These are phyloP conservation scores for Globisporangium yorkense DNA, from an alignment of 352 stramenopile genomes.

Conservation along the genomic window DNA sequence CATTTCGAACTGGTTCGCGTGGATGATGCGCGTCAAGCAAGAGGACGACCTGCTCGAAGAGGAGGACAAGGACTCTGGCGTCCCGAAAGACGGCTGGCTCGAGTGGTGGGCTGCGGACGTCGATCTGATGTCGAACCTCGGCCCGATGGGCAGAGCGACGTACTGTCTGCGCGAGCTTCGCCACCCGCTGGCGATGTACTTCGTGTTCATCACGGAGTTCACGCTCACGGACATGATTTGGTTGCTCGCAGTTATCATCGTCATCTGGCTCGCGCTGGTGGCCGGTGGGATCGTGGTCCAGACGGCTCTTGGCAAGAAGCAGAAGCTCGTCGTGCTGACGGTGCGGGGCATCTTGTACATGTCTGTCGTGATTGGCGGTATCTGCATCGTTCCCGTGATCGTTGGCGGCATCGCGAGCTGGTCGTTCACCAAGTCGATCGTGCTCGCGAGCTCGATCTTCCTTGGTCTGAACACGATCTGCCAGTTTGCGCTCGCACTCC, in stretches of 20 bases:
- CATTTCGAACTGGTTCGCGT: conserved; percentile 75
- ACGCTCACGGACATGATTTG: conserved; percentile 32
- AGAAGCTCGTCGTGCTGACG: conserved; percentile 49
- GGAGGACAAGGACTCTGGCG: conserved; percentile 25
- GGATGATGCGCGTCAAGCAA: conserved; percentile 74
- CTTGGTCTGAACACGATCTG: conserved; percentile 66
- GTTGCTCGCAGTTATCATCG: conserved; percentile 42
- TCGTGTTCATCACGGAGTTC: conserved; percentile 75
- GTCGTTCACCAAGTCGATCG: conserved; percentile 59
- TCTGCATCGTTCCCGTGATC: conserved; percentile 46
- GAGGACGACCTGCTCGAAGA: conserved; percentile 24
- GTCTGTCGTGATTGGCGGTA: conserved; percentile 51
- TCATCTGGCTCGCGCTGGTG: conserved; percentile 47
- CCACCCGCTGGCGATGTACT: conserved; percentile 77
- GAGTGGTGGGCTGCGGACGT: conserved; percentile 72
- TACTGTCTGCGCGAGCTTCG: conserved; percentile 78
- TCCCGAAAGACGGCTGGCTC: conserved; percentile 63
- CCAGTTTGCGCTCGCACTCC: conserved; percentile 64
- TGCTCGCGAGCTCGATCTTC: conserved; percentile 60
- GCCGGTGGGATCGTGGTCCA: conserved; percentile 41
- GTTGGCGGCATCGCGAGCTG: conserved; percentile 50
- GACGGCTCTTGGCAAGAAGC: conserved; percentile 41
- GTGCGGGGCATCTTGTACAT: conserved; percentile 74
- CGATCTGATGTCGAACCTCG: conserved; percentile 63
- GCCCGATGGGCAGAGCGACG: conserved; percentile 60